Evolutionary conservation across 768 basidiomycete species (phyloP), one percentile per base, ranked within the genome.

Genomic region (Mycena indigotica): DNA sequence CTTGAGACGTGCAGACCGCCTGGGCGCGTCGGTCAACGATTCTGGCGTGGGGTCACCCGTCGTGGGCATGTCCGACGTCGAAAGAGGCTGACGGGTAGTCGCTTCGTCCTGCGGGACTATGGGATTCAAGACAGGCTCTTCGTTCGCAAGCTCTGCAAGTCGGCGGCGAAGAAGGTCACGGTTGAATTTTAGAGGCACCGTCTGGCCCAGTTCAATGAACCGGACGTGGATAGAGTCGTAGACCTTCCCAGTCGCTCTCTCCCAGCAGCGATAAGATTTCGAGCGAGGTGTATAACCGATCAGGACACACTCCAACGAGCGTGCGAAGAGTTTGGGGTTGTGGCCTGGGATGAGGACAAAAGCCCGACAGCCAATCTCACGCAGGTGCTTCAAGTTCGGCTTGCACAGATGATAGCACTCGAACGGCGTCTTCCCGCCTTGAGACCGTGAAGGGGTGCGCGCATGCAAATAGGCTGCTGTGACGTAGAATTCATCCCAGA

Each of bases 221-320:
- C 16, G 2, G 2, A 51, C 50, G 29, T 51, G 19, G 10, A 8
- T 6, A 3, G 55, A 56, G 28, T 49, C 26, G 46, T 30, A 48
- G 45, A 56, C 28, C 16, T 56, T 56, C 10, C 28, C 44, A 3
- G 28, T 52, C 19, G 29, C 23, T 15, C 55, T 48, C 29, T 72
- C 58, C 40, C 61, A 68, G 26, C 64, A 68, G 0, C 66, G 54
- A 48, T 69, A 71, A 3, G 62, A 57, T 46, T 70, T 69, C 1
- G 70, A 67, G 25, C 64, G 35, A 12, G 52, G 21, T 5, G 32
- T 41, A 40, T 69, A 72, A 10, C 70, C 67, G 19, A 70, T 61
- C 3, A 71, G 59, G 1, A 67, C 52, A 26, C 65, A 65, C 32
- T 66, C 65, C 3, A 61, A 16, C 0, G 67, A 65, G 1, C 63